Conservation (phyloP, 2,329 filamentous ascomycete genomes). For the Ophiostoma sp. region DNA sequence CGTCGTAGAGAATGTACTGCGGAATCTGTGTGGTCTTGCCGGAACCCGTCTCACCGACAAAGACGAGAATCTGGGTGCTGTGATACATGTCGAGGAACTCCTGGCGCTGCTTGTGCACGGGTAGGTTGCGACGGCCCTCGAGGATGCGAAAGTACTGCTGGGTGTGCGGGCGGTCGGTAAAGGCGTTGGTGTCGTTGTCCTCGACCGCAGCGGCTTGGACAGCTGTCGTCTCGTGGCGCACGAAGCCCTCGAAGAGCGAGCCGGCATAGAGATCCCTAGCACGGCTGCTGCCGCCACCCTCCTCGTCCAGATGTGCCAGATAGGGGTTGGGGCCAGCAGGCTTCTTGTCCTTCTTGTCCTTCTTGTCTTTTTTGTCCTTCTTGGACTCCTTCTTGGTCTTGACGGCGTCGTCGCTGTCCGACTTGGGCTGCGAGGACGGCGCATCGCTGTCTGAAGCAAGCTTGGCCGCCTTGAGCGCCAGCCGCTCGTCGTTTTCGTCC, state of each 20-base stretch:
- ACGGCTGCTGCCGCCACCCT: conserved; percentile 37
- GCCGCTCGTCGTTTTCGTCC: conserved; percentile 23
- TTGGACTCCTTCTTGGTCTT: conserved; percentile 15
- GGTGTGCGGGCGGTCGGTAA: conserved; percentile 72
- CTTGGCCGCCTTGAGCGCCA: conserved; percentile 21
- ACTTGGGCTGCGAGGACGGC: background rate
- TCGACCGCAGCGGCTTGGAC: conserved; percentile 67
- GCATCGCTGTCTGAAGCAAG: conserved; percentile 21
- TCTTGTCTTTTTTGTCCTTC: background rate
- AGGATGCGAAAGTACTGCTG: conserved; percentile 86
- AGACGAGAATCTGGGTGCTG: conserved; percentile 89
- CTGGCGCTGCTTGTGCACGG: conserved; percentile 87
- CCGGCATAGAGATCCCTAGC: background rate
- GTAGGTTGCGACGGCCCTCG: conserved; percentile 73
- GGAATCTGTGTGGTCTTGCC: conserved; percentile 99
- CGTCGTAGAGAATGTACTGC: conserved; percentile 96
- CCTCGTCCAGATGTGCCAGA: conserved; percentile 71
- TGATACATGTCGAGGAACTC: conserved; percentile 95
- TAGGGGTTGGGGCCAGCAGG: conserved; percentile 65
- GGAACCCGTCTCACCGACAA: conserved; percentile 98
- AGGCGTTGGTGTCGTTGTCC: conserved; percentile 76
- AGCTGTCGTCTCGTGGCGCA: conserved; percentile 74
- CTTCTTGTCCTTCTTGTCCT: conserved; percentile 11
- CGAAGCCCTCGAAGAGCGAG: conserved; percentile 54
- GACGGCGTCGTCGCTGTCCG: background rate